A percentile compares a stretch with the other conserved stretches of the same genome.
These are phyloP conservation scores for Vaccinium myrtillus DNA, from an alignment of 148 eudicot species.

Conservation along the genomic window DNA sequence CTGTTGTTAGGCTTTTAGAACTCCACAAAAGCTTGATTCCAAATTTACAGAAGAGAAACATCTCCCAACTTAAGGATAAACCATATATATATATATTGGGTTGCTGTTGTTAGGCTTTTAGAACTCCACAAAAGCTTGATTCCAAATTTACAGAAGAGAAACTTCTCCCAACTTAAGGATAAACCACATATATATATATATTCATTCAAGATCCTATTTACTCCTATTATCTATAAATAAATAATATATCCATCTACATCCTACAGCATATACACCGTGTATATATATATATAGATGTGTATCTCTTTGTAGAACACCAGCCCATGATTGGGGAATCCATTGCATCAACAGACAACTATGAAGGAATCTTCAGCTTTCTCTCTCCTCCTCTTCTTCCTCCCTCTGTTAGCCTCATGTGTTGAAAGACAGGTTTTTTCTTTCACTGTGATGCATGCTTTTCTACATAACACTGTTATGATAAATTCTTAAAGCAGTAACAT, in stretches of 20 bases:
- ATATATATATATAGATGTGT: not conserved
- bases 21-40: not conserved
- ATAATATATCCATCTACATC: not conserved
- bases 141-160: not conserved
- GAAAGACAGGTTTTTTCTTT: constrained; percentile 27
- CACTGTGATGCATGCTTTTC: not conserved
- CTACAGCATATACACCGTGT: not conserved
- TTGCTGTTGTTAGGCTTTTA: not conserved
- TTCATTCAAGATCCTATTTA: too few species aligned
- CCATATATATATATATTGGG: too few species aligned
- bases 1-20: not conserved
- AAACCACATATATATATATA: not conserved
- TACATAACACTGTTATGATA: not conserved
- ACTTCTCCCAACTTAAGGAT: not conserved
- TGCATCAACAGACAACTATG: constrained; percentile 18
- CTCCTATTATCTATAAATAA: too few species aligned
- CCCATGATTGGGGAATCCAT: not conserved
- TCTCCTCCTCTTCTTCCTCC: constrained; percentile 14
- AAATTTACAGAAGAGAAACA: not conserved
- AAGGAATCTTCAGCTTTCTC: constrained; percentile 7
- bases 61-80: not conserved
- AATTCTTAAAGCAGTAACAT: not conserved
- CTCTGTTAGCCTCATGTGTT: constrained; percentile 29
- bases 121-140: not conserved
- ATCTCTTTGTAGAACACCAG: not conserved